Evolutionary conservation across 306 rosid species (phyloP), one percentile per base, ranked within the genome.

Genomic region (Quercus rubra): DNA sequence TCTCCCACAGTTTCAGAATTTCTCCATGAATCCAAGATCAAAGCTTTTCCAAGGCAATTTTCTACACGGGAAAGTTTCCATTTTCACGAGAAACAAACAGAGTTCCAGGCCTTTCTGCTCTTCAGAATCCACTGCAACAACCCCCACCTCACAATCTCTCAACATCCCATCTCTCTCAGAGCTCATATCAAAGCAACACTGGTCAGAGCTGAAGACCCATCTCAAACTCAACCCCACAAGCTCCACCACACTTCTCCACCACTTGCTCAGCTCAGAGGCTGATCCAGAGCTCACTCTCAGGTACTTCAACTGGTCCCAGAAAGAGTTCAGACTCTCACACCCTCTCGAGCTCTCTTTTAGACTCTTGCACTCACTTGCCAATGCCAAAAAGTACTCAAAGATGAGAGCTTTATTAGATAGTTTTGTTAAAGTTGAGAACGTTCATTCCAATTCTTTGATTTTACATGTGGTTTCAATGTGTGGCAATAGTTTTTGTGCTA

Each of bases 261-360:
- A 81, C 17, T 84, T 89, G 75, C 74, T 91, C 38, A 78, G 75
- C 14, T 85, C 87, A 0, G 89, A 89, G 35, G 82, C 81, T 27
- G 90, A 92, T 57, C 87, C 92, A 17, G 87, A 79, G 43, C 88
- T 90, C 72, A 86, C 87, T 74, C 78, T 80, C 68, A 88, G 92
- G 85, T 92, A 86, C 93, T 94, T 89, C 78, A 72, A 79, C 27
- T 88, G 96, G 95, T 94, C 92, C 57, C 89, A 66, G 49, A 90
- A 79, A 74, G 89, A 90, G 84, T 73, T 86, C 55, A 85, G 55
- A 46, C 74, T 80, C 79, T 69, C 88, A 1, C 75, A 80, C 83
- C 79, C 51, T 75, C 88, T 90, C 6, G 92, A 90, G 84, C 78
- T 85, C 69, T 77, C 92, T 11, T 77, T 85, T 72, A 85, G 82